Evolutionary conservation across 2,329 filamentous ascomycete species (phyloP), one percentile per base, ranked within the genome.

Genomic region (Pseudogymnoascus sp.): DNA sequence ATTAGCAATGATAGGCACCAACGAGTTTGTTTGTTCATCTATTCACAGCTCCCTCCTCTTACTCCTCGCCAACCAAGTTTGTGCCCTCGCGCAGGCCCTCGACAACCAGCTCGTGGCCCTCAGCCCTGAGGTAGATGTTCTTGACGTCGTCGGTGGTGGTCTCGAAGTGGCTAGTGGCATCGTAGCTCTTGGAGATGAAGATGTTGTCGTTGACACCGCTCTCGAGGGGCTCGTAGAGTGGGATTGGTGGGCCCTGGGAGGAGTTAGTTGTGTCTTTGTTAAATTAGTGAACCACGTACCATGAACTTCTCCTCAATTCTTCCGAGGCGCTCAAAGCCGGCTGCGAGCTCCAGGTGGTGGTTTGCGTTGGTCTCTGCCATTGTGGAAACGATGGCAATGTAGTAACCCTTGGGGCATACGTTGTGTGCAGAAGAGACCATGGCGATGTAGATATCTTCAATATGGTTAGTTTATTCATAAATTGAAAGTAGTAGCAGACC

Each of bases 121-220:
- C 85, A 68, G 88, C 89, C 71, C 94, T 87, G 69, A 80, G 82
- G 81, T 96, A 99, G 70, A 99, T 91, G 74, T 97, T 91, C 79
- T 88, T 89, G 73, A 99, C 92, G 76, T 99, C 93, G 75, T 97
- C 94, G 79, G 82, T 84, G 55, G 80, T 83, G 36, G 91, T 97
- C 84, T 99, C 94, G 72, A 99, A 99, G 82, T 99, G 94, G 75
- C 90, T 96, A 67, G 90, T 95, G 61, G 95, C 91, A 73, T 99
- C 95, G 78, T 99, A 99, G 80, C 91, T 96, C 86, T 95, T 97
- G 72, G 92, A 96, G 74, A 99, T 92, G 80, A 92, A 99, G 76
- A 99, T 88, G 77, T 92, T 92, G 80, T 97, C 92, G 69, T 87
- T 89, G 69, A 80, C 81, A 66, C 94, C 94, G 72, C 88, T 84